Conservation (phyloP, 441 rosid species). For the Populus trichocarpa region DNA sequence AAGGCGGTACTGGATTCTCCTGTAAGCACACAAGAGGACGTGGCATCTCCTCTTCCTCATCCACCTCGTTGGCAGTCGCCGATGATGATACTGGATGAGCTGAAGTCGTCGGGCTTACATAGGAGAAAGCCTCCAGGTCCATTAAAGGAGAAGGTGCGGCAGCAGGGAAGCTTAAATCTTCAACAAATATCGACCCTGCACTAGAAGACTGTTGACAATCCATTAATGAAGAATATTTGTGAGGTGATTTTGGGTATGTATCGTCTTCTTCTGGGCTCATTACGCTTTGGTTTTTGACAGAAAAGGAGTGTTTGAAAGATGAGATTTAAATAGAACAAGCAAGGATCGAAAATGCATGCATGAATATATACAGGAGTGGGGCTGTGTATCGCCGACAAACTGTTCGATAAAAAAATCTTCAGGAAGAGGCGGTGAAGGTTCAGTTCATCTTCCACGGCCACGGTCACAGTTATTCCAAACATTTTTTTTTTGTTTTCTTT, state of each 20-base stretch:
- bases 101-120: neutral
- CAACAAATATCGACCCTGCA: constrained; percentile 21
- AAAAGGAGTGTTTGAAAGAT: neutral
- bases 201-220: constrained; percentile 9
- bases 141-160: constrained; percentile 25
- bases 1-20: constrained; percentile 69
- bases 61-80: neutral
- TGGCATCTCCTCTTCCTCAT: constrained; percentile 27
- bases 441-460: constrained; percentile 21
- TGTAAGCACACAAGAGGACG: constrained; percentile 59
- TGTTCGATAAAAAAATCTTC: constrained; percentile 41
- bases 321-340: neutral
- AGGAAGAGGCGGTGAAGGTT: constrained; percentile 47
- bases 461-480: constrained; percentile 6
- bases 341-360: neutral
- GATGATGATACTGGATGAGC: neutral
- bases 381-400: constrained; percentile 48
- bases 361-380: constrained; percentile 21
- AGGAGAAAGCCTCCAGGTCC: constrained; percentile 19
- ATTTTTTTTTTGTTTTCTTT: neutral
- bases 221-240: constrained; percentile 16
- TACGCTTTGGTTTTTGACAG: neutral
- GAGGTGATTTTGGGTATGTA: constrained; percentile 12
- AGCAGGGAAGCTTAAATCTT: constrained; percentile 15
- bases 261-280: constrained; percentile 43